A percentile compares a stretch with the other conserved stretches of the same genome.
phyloP scores from a whole-genome alignment of 1,139 yeast genomes.

The Lodderomyces oxycetoniae region DNA sequence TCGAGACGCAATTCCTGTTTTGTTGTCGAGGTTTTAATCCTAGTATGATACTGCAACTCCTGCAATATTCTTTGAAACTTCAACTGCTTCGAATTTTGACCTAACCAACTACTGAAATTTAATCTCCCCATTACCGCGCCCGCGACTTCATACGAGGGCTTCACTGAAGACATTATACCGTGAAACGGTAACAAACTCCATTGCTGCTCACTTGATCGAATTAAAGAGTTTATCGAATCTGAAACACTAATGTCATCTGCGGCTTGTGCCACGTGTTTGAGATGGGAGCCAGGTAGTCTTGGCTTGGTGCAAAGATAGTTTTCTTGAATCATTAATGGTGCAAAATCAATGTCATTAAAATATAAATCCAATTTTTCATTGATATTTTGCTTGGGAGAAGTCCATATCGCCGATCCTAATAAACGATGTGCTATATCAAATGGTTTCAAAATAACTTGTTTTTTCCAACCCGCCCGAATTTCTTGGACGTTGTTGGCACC shows the following conservation, averaged over 20 bases:
- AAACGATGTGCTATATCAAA: slow-evolving; percentile 82
- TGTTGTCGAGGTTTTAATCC: slow-evolving; percentile 74
- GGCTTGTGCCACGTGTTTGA: slow-evolving; percentile 67
- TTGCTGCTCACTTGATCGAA: slow-evolving; percentile 89
- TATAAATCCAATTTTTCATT: slow-evolving; percentile 85
- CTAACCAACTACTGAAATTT: slow-evolving; percentile 83
- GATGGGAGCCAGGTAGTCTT: slow-evolving; percentile 40
- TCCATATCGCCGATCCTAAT: slow-evolving; percentile 31
- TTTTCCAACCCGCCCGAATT: slow-evolving; percentile 74
- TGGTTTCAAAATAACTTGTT: slow-evolving; percentile 85
- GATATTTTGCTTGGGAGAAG: slow-evolving; percentile 40
- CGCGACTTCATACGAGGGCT: slow-evolving; percentile 72
- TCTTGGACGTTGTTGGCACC: slow-evolving; percentile 47
- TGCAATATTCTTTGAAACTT: slow-evolving; percentile 77
- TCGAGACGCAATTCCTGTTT: slow-evolving; percentile 71
- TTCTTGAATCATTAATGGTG: slow-evolving; percentile 95
- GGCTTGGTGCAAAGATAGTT: slow-evolving; percentile 75
- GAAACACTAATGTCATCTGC: slow-evolving; percentile 81
- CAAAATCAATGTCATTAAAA: slow-evolving; percentile 91
- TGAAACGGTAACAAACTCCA: slow-evolving; percentile 96
- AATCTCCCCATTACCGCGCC: slow-evolving; percentile 69
- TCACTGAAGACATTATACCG: slow-evolving; percentile 80
- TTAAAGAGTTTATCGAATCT: slow-evolving; percentile 73
- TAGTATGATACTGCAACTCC: slow-evolving; percentile 83
- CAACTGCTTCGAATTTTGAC: slow-evolving; percentile 81